phyloP scores from a whole-genome alignment of 331 rosid genomes.

The Ulmus americana region DNA sequence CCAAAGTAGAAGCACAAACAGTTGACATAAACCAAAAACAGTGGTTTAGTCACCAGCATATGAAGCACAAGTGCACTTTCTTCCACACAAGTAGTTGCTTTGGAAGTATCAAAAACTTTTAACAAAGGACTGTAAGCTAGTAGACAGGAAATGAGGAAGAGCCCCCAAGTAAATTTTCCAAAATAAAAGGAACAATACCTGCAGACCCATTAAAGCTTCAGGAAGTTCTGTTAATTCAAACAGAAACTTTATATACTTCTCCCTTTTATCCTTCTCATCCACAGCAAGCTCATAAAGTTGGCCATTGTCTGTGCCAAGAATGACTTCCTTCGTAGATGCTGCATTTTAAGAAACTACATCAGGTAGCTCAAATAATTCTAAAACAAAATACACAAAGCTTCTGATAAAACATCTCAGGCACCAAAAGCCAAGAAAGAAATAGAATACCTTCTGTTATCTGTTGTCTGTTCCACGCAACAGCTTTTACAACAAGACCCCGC shows the following conservation, averaged over 20 bases:
- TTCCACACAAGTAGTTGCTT: neutral
- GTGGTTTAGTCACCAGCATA: neutral
- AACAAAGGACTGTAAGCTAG: neutral
- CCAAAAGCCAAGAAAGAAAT: constrained; percentile 11
- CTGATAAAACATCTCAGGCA: constrained; percentile 13
- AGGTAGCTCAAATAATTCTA: constrained; percentile 16
- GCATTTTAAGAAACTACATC: constrained; percentile 20
- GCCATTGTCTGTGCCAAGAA: constrained; percentile 77
- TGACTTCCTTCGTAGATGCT: constrained; percentile 89
- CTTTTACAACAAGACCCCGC: constrained; percentile 78
- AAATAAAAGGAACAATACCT: constrained; percentile 38
- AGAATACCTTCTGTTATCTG: constrained; percentile 80
- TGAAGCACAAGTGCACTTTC: neutral
- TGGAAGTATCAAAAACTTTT: neutral
- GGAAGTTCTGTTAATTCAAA: constrained; percentile 67
- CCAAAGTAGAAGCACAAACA: neutral
- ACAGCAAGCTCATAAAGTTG: constrained; percentile 79
- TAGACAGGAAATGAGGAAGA: neutral
- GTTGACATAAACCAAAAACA: neutral
- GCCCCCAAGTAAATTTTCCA: constrained; percentile 10
- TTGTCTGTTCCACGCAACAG: constrained; percentile 89
- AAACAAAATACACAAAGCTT: constrained; percentile 7
- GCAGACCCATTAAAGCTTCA: constrained; percentile 81
- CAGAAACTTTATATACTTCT: constrained; percentile 71
- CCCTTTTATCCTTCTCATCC: constrained; percentile 93